Percentiles rank a stretch among this genome's conserved stretches.
Conservation (phyloP, 2,329 filamentous ascomycete genomes). For the Colletotrichum orchidophilum region DNA sequence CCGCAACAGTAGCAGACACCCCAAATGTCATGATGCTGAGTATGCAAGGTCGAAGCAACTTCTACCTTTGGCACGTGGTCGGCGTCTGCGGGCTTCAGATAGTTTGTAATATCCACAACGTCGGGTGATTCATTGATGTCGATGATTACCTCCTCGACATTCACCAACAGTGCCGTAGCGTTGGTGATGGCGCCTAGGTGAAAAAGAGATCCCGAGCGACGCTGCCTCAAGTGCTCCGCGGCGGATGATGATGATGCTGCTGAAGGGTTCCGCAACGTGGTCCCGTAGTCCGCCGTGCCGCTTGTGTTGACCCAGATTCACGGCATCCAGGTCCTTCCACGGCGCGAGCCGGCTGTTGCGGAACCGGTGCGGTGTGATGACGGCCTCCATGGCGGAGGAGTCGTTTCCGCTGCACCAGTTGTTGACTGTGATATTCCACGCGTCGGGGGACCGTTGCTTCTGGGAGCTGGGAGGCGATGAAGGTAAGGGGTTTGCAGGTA, state of each 20-base stretch:
- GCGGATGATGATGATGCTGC: no score
- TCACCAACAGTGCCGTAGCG: neutral
- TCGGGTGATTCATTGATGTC: neutral
- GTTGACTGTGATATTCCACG: neutral
- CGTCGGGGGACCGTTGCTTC: neutral
- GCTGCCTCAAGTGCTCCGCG: no score
- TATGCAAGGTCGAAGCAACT: neutral
- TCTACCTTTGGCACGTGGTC: neutral
- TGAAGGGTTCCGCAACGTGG: neutral
- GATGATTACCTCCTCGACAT: neutral
- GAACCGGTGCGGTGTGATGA: neutral
- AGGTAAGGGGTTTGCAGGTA: neutral
- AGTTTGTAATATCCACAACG: neutral
- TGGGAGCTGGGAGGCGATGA: neutral
- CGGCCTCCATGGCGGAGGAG: neutral
- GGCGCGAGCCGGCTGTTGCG: neutral
- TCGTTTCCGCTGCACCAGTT: neutral
- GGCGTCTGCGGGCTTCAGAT: neutral
- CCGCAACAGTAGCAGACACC: neutral
- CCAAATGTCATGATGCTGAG: neutral
- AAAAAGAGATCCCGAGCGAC: neutral
- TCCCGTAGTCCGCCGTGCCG: neutral
- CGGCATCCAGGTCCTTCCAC: neutral
- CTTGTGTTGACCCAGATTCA: neutral
- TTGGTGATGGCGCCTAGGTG: neutral